phyloP scores from a whole-genome alignment of 2,329 filamentous ascomycete species.

The Colletotrichum tofieldiae region DNA sequence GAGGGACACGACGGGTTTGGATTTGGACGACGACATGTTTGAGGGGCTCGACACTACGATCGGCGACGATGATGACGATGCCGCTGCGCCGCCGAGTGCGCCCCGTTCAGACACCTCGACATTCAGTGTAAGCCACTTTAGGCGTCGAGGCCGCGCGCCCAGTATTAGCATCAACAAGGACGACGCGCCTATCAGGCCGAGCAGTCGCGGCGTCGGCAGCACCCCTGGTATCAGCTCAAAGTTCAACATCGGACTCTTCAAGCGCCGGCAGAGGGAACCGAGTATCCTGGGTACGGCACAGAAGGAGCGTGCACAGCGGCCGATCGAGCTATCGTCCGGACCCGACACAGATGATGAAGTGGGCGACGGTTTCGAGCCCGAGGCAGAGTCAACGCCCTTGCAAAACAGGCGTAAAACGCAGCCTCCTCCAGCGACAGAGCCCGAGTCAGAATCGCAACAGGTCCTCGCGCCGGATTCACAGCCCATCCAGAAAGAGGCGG shows the following conservation, averaged over 20 bases:
- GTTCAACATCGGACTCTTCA: conserved; percentile 72
- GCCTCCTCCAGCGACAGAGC: conserved; percentile 42
- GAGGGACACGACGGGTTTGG: conserved; percentile 64
- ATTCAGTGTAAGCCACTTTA: conserved; percentile 64
- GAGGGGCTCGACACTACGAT: conserved; percentile 56
- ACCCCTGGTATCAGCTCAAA: conserved; percentile 65
- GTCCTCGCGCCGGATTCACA: conserved; percentile 46
- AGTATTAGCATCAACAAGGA: conserved; percentile 65
- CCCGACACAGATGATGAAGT: conserved; percentile 46
- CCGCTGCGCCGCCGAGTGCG: conserved; percentile 51
- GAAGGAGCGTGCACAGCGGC: conserved; percentile 52
- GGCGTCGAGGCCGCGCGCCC: conserved; percentile 60
- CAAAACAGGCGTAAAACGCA: conserved; percentile 62
- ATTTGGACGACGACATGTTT: conserved; percentile 66
- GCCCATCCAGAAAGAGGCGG: conserved; percentile 44
- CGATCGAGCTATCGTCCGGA: conserved; percentile 44
- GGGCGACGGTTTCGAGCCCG: conserved; percentile 66
- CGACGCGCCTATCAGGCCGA: conserved; percentile 67
- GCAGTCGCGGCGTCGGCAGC: conserved; percentile 64
- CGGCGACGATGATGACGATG: conserved; percentile 60
- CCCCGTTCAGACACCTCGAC: conserved; percentile 62
- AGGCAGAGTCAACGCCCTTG: conserved; percentile 79
- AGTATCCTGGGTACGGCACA: conserved; percentile 72
- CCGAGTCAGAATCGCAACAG: conserved; percentile 45
- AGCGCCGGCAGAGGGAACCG: conserved; percentile 70